A percentile compares a stretch with the other conserved stretches of the same genome.
Conservation (phyloP, 2,329 filamentous ascomycete species). For the Celoporthe dispersa region DNA sequence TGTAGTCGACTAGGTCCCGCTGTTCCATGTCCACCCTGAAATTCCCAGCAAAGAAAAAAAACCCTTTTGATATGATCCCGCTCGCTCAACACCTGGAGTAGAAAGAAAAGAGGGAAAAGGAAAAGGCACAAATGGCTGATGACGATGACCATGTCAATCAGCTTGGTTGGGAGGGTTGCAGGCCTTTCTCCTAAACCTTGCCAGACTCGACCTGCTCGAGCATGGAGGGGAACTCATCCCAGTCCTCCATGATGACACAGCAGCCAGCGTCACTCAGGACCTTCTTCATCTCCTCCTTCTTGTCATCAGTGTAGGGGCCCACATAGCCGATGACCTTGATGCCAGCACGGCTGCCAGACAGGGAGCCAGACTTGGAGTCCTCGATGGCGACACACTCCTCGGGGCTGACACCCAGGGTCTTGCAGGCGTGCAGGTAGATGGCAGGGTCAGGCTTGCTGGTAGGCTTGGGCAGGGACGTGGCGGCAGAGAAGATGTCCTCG, state of each 20-base stretch:
- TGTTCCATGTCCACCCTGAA: not conserved
- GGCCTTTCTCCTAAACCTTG: slow-evolving; percentile 18
- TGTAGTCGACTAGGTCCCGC: slow-evolving; percentile 10
- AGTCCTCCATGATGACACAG: slow-evolving; percentile 64
- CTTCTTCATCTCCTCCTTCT: slow-evolving; percentile 68
- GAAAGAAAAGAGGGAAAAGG: not conserved
- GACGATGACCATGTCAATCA: not conserved
- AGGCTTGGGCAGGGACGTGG: slow-evolving; percentile 76
- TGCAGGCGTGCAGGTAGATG: slow-evolving; percentile 80
- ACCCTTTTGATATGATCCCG: slow-evolving; percentile 21
- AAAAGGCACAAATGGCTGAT: not conserved
- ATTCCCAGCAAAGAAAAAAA: not conserved
- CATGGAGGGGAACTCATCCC: slow-evolving; percentile 57
- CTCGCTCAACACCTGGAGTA: slow-evolving; percentile 16
- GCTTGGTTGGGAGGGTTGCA: not conserved
- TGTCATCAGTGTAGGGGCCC: slow-evolving; percentile 70
- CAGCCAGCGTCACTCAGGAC: slow-evolving; percentile 65
- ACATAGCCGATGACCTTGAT: slow-evolving; percentile 87
- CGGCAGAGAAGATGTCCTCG: slow-evolving; percentile 79
- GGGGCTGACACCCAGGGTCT: slow-evolving; percentile 72
- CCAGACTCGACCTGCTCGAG: slow-evolving; percentile 52
- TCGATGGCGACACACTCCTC: slow-evolving; percentile 80
- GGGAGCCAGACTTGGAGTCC: slow-evolving; percentile 84
- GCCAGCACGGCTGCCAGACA: slow-evolving; percentile 72
- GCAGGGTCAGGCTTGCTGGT: slow-evolving; percentile 90